These are phyloP conservation scores for Sesbania bispinosa DNA, from an alignment of 306 rosid species.

Conservation along the genomic window DNA sequence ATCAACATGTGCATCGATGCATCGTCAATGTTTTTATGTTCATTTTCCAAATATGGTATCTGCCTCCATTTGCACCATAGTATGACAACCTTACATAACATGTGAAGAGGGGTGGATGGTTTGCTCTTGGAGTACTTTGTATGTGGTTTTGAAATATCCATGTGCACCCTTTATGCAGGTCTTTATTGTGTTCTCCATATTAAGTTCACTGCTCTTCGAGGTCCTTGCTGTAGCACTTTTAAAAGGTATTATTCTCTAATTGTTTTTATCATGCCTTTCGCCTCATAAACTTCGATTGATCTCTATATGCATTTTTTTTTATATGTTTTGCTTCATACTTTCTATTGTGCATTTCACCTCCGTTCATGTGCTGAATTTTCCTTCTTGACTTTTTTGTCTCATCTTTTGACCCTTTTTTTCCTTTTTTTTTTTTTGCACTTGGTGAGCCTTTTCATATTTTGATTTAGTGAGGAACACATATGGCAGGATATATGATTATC, in stretches of 20 bases:
- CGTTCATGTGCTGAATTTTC: slow-evolving; percentile 7
- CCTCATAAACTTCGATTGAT: slow-evolving; percentile 9
- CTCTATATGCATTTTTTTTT: not conserved
- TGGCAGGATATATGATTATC: not conserved
- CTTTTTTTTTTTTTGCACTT: not conserved
- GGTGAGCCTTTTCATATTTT: not conserved
- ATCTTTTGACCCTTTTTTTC: not conserved
- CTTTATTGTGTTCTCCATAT: slow-evolving; percentile 67
- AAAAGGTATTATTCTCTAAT: slow-evolving; percentile 56
- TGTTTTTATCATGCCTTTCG: not conserved
- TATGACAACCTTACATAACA: not conserved
- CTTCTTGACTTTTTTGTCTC: not conserved
- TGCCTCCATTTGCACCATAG: not conserved
- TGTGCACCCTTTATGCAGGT: slow-evolving; percentile 56
- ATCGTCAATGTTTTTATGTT: not conserved
- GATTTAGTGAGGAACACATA: not conserved
- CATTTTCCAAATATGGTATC: not conserved
- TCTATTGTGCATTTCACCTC: slow-evolving; percentile 14
- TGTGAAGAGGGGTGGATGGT: not conserved
- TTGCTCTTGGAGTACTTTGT: not conserved
- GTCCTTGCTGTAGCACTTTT: slow-evolving; percentile 59
- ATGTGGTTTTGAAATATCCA: slow-evolving; percentile 18
- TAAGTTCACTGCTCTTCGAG: slow-evolving; percentile 63
- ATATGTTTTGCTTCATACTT: slow-evolving; percentile 8
- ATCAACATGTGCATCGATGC: not conserved